Evolutionary conservation across 1,284 basidiomycete species (phyloP).

Genomic region (Irpex sp.): DNA sequence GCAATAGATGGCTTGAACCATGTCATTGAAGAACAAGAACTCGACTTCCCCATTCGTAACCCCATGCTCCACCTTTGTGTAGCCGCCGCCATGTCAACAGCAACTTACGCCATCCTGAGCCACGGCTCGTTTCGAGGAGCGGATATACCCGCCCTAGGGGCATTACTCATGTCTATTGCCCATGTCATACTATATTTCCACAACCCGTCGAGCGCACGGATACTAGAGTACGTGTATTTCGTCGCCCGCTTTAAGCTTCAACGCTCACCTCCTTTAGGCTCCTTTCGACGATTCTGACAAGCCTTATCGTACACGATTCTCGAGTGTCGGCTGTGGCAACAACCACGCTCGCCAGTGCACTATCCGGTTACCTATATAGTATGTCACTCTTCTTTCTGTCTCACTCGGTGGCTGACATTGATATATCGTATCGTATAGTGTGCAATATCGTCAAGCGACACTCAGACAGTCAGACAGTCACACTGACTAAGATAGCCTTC

Average conservation of each 20-base stretch:
- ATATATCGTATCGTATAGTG: not conserved
- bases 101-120: not conserved
- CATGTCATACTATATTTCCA: not conserved
- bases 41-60: not conserved
- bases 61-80: not conserved
- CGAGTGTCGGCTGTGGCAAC: not conserved
- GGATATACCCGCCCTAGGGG: not conserved
- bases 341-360: not conserved
- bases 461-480: not conserved
- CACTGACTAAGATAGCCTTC: not conserved
- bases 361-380: constrained; percentile 9
- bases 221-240: not conserved
- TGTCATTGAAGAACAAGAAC: not conserved
- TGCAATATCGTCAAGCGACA: not conserved
- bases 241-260: not conserved
- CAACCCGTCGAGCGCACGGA: not conserved
- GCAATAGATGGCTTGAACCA: not conserved
- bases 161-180: not conserved
- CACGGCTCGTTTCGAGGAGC: not conserved
- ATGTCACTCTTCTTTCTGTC: not conserved
- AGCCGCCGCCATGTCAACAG: not conserved
- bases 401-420: not conserved
- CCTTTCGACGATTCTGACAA: not conserved
- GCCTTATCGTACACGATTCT: constrained; percentile 3
- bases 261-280: not conserved